A percentile compares a stretch with the other conserved stretches of the same genome.
Conservation (phyloP, 805 yeast species). For the Ogataea polymorpha region DNA sequence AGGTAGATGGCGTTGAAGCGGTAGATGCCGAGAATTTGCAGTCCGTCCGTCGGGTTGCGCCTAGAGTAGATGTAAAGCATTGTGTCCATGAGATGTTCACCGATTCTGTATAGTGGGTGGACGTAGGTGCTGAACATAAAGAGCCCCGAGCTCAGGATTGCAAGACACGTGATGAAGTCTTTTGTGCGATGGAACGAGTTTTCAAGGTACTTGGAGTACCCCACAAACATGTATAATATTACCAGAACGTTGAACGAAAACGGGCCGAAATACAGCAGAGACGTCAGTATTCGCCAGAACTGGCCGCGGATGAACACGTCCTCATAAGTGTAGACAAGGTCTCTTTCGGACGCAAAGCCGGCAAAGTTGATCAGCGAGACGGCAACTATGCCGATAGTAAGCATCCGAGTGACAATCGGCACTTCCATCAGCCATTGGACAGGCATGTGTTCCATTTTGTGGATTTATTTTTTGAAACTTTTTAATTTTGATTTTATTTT, state of each 20-base stretch:
- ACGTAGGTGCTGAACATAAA: slow-evolving; percentile 31
- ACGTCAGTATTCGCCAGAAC: slow-evolving; percentile 36
- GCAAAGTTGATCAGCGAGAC: slow-evolving; percentile 34
- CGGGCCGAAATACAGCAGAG: slow-evolving; percentile 39
- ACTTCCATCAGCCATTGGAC: slow-evolving; percentile 40
- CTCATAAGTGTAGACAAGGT: slow-evolving; percentile 36
- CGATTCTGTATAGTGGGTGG: slow-evolving; percentile 34
- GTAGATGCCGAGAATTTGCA: slow-evolving; percentile 40
- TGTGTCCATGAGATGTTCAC: slow-evolving; percentile 36
- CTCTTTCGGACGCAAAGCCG: slow-evolving; percentile 31
- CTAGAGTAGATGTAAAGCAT: slow-evolving; percentile 47
- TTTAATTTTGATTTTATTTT: not conserved
- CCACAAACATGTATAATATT: slow-evolving; percentile 35
- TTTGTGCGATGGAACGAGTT: slow-evolving; percentile 29
- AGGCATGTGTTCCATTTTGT: slow-evolving; percentile 35
- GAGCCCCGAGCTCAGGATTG: slow-evolving; percentile 30
- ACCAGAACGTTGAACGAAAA: slow-evolving; percentile 37
- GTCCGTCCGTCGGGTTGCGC: slow-evolving; percentile 39
- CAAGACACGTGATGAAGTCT: slow-evolving; percentile 40
- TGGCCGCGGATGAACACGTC: slow-evolving; percentile 38
- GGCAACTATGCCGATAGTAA: slow-evolving; percentile 33
- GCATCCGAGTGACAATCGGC: slow-evolving; percentile 45
- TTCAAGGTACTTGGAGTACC: slow-evolving; percentile 40
- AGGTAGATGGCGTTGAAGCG: slow-evolving; percentile 41
- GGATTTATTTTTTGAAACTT: not conserved